Base-by-base conservation (phyloP, 108 stramenopile genomes). In the Skeletonema menzelii region DNA sequence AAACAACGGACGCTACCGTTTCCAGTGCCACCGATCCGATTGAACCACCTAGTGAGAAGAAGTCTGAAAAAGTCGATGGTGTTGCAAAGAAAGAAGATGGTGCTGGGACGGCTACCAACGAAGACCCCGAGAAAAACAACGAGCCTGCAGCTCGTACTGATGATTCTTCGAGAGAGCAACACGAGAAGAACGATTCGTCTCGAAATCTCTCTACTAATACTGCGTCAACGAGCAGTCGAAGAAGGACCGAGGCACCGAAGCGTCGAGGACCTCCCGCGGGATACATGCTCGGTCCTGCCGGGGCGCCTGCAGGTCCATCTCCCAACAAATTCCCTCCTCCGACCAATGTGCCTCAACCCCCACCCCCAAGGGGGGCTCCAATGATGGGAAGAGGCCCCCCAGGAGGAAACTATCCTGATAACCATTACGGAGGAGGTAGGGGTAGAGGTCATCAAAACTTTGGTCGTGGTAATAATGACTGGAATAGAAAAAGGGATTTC, bases 261-360 rank as follows among this genome's bases (percentile, higher is more conserved):
- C 75, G 89, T 27, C 87, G 93, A 2, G 93, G 89, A 31, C 93
- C 91, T 0, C 93, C 93, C 0, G 87, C 75, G 12, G 93, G 93
- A 4, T 95, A 95, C 60, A 47, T 85, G 20, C 87, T 92, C 69
- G 93, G 93, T 53, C 93, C 93, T 0, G 93, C 93, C n/a, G 87
- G 88, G 3, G 79, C 55, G 15, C 71, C 80, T 26, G 74, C 56
- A 27, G 62, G 17, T 15, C 15, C 71, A 5, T 7, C 58, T 15
- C 58, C 61, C 20, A 72, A n/a, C 22, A 49, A 72, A 6, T 17
- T 38, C 8, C 19, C 30, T 22, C 47, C 56, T n/a, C 34, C 24
- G 27, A 44, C 30, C 8, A 67, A 56, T 37, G 56, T 63, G 24
- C 61, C 61, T 34, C 61, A 53, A n/a, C 46, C 79, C 1, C 76